These are phyloP conservation scores for Psilocybe azurescens DNA, from an alignment of 768 basidiomycete genomes.

Conservation along the genomic window DNA sequence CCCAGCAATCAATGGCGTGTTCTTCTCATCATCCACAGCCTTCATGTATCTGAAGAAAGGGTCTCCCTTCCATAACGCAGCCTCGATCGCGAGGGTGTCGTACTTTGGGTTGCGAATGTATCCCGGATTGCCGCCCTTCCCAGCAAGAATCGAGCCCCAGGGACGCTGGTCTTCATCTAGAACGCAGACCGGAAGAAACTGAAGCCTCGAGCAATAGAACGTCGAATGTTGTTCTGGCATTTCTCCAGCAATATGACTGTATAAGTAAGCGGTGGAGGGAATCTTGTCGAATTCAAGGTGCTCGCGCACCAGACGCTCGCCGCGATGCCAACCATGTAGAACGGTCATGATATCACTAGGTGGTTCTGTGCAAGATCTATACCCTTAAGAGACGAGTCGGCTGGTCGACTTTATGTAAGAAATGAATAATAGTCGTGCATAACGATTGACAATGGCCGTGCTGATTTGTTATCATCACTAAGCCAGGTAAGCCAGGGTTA, in stretches of 20 bases:
- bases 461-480: too few species aligned
- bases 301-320: constrained; percentile 55
- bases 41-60: constrained; percentile 49
- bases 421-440: too few species aligned
- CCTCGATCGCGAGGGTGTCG: constrained; percentile 43
- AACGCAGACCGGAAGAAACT: constrained; percentile 60
- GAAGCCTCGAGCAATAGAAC: constrained; percentile 54
- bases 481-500: too few species aligned
- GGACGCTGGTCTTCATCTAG: constrained; percentile 56
- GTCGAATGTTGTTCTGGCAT: constrained; percentile 53
- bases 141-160: constrained; percentile 63
- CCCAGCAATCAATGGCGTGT: constrained; percentile 50
- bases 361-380: background rate
- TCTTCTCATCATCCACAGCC: constrained; percentile 21
- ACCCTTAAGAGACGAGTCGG: background rate
- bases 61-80: constrained; percentile 58
- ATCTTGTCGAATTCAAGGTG: constrained; percentile 47
- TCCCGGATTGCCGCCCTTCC: constrained; percentile 47
- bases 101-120: constrained; percentile 46
- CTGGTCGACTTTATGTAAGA: background rate
- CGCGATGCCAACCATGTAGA: constrained; percentile 55
- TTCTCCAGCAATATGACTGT: constrained; percentile 47
- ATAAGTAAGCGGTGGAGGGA: constrained; percentile 36
- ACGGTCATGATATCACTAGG: constrained; percentile 23
- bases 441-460: too few species aligned